Percentiles rank a stretch among this genome's conserved stretches.
These are phyloP conservation scores for Fraxinus ornus DNA, from an alignment of 305 asterid species.

Conservation along the genomic window DNA sequence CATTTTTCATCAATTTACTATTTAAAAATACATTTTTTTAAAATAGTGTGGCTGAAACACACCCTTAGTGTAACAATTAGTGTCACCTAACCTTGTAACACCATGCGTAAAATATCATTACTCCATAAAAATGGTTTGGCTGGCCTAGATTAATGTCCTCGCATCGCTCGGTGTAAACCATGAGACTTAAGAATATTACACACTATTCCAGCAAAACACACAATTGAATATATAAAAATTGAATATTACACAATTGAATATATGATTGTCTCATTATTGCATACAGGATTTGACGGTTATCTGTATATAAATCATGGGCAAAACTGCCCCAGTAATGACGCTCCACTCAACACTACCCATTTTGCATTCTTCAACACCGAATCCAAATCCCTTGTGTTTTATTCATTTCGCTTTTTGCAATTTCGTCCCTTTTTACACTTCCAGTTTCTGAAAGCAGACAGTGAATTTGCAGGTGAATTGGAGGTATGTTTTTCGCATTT, in stretches of 20 bases:
- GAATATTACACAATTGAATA: no score
- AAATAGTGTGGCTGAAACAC: no score
- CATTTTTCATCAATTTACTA: no score
- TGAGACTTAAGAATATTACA: neutral
- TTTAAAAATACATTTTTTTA: no score
- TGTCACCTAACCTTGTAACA: neutral
- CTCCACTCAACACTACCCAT: neutral
- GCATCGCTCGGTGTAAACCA: neutral
- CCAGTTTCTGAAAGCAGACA: neutral
- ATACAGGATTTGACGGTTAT: neutral
- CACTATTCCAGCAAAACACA: neutral
- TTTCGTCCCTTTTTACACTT: neutral
- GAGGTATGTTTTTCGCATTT: neutral
- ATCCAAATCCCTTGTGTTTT: neutral
- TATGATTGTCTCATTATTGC: neutral
- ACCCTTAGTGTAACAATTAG: neutral
- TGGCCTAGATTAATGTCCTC: neutral
- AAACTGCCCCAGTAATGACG: neutral
- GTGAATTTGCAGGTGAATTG: neutral
- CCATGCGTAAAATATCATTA: neutral
- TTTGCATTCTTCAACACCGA: neutral
- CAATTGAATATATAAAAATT: neutral
- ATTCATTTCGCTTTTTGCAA: neutral
- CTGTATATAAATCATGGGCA: neutral
- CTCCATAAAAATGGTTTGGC: neutral